Base-by-base conservation (phyloP, 1,284 basidiomycete species). In the Takashimella koratensis region DNA sequence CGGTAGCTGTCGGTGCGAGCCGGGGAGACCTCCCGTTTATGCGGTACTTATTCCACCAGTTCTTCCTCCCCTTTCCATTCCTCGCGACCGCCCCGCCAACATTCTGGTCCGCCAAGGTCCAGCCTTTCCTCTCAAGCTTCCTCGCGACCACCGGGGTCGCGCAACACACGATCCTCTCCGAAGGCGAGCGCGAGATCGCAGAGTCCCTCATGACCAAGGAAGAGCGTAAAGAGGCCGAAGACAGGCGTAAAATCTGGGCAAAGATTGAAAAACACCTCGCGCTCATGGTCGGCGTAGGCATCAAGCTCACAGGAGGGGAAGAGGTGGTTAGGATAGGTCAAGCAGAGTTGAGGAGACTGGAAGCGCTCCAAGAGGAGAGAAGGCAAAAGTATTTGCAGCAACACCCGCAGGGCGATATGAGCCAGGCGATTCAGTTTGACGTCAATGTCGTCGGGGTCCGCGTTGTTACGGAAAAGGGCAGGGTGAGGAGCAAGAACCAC, bases 11-110 rank as follows among this genome's bases (percentile, higher is more conserved):
- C 0, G 63, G 62, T 12, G 30, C 30, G 16, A 36, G 30, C 16
- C 30, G 30, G 8, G 65, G 67, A 16, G 89, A 94, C 74, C 80
- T 96, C 16, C 93, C 93, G 3, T 87, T 96, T 68, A 77, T 96
- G 58, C 82, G 85, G 26, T 95, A 87, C 78, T 82, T 93, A 66
- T 93, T 96, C 71, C 84, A 87, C 53, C 88, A 92, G 70, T 96
- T 91, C 70, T 81, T 96, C 56, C 81, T 96, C 52, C 88, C 91
- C 0, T 97, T 97, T 71, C 93, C 93, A 11, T 95, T 97, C 79
- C 84, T 97, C 70, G 83, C 85, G 45, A 79, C 86, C 1, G 90
- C 90, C 0, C 90, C 90, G 0, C 83, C 86, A 61, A 82, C 88
- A 62, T 96, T 97, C 77, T 97, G 93, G 77, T 85, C 87, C 0